phyloP scores from a whole-genome alignment of 2,329 filamentous ascomycete species.

The Aphanoascus verrucosus region DNA sequence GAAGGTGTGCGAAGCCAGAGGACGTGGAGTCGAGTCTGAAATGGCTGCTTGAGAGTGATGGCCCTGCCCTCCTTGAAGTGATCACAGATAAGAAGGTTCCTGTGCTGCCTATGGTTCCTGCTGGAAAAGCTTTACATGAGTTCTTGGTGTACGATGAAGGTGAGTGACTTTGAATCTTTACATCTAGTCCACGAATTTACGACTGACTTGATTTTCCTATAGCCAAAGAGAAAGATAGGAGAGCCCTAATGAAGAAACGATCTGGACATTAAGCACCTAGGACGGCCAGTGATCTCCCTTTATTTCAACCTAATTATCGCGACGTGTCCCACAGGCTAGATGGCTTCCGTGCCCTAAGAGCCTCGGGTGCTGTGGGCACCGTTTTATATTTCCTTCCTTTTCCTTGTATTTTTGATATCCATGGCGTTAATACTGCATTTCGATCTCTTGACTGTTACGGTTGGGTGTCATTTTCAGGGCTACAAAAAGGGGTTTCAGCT shows the following conservation, averaged over 20 bases:
- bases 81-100: conserved; percentile 70
- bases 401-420: conserved; percentile 33
- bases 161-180: conserved; percentile 32
- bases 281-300: neutral
- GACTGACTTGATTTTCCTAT: conserved; percentile 14
- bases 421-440: conserved; percentile 19
- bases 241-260: conserved; percentile 56
- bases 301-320: neutral
- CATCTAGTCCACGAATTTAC: neutral
- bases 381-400: conserved; percentile 19
- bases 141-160: conserved; percentile 80
- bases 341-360: neutral
- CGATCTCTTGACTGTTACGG: neutral
- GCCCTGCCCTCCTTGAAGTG: conserved; percentile 87
- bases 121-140: conserved; percentile 76
- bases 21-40: conserved; percentile 68
- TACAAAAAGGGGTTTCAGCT: conserved; percentile 6
- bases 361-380: neutral
- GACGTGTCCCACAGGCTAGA: neutral
- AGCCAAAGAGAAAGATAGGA: conserved; percentile 59
- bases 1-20: conserved; percentile 60
- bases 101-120: conserved; percentile 95
- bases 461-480: neutral
- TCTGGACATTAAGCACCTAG: conserved; percentile 31
- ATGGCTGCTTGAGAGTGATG: conserved; percentile 82